phyloP scores from a whole-genome alignment of 2,329 filamentous ascomycete species.

The Zymoseptoria tritici region DNA sequence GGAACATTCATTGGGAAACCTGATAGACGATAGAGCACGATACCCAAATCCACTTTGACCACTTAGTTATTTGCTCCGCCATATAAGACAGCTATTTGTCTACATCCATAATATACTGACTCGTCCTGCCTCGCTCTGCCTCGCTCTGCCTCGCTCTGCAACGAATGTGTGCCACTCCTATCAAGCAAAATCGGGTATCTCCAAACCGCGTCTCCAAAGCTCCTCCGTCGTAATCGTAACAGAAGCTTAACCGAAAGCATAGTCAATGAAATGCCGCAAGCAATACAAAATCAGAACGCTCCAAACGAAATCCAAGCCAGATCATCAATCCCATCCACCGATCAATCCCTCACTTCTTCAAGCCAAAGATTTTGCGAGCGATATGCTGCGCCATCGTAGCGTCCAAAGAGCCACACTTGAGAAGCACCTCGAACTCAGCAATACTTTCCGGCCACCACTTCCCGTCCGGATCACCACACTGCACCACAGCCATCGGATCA shows the following conservation, averaged over 20 bases:
- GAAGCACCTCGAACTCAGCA: slow-evolving; percentile 8
- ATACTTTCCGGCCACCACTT: slow-evolving; percentile 15
- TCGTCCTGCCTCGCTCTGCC: background rate
- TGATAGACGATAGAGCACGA: slow-evolving; percentile 9
- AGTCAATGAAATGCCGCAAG: background rate
- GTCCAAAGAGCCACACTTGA: slow-evolving; percentile 13
- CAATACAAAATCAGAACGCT: background rate
- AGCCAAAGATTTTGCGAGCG: slow-evolving; percentile 14
- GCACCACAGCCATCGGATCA: slow-evolving; percentile 12
- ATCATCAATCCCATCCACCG: background rate
- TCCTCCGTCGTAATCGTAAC: background rate
- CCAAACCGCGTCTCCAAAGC: background rate
- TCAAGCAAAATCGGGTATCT: background rate
- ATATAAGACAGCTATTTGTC: background rate
- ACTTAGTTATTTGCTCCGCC: background rate
- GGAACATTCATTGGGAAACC: background rate
- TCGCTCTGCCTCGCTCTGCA: background rate
- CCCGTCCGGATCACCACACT: slow-evolving; percentile 13
- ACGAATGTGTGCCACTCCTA: background rate
- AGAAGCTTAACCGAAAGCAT: background rate
- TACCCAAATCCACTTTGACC: slow-evolving; percentile 3
- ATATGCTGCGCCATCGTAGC: slow-evolving; percentile 13
- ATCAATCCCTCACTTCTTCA: slow-evolving; percentile 5
- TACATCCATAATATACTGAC: no score
- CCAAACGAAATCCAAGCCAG: background rate